Percentiles rank a stretch among this genome's conserved stretches.
These are phyloP conservation scores for Salix arbutifolia DNA, from an alignment of 345 rosid species.

Conservation along the genomic window DNA sequence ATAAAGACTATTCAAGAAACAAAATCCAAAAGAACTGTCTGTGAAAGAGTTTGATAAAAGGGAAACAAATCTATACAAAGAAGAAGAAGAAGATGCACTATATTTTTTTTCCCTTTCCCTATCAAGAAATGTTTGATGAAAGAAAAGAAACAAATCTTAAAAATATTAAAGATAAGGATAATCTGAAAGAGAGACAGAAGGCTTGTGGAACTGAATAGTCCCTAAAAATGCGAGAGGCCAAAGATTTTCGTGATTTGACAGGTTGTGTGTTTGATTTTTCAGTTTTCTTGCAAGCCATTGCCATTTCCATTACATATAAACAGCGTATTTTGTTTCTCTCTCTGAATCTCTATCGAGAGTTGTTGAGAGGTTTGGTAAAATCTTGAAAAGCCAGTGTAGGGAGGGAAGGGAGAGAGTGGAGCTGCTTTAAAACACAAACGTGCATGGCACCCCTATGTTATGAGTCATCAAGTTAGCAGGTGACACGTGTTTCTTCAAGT, in stretches of 20 bases:
- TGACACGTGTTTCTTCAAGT: neutral
- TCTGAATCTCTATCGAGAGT: neutral
- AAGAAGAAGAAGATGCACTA: too few species aligned
- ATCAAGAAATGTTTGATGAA: neutral
- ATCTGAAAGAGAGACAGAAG: neutral
- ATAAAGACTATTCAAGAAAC: neutral
- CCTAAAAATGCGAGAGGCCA: slow-evolving; percentile 11
- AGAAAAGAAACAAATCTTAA: neutral
- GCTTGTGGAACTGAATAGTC: neutral
- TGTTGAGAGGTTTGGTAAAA: neutral
- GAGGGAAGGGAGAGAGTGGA: neutral
- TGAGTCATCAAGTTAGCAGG: neutral
- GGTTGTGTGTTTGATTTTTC: neutral
- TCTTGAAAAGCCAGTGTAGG: neutral
- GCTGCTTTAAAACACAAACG: neutral
- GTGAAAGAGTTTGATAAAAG: too few species aligned
- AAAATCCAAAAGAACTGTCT: neutral
- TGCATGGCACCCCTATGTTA: neutral
- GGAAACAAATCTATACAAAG: neutral
- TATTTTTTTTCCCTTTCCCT: too few species aligned
- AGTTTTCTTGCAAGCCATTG: neutral
- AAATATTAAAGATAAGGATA: neutral
- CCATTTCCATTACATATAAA: neutral
- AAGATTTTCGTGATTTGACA: slow-evolving; percentile 8
- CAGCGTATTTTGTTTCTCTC: too few species aligned